Percentiles rank a stretch among this genome's conserved stretches.
Evolutionary conservation across 2,329 filamentous ascomycete species (phyloP).

Genomic region (Shiraia bambusicola): DNA sequence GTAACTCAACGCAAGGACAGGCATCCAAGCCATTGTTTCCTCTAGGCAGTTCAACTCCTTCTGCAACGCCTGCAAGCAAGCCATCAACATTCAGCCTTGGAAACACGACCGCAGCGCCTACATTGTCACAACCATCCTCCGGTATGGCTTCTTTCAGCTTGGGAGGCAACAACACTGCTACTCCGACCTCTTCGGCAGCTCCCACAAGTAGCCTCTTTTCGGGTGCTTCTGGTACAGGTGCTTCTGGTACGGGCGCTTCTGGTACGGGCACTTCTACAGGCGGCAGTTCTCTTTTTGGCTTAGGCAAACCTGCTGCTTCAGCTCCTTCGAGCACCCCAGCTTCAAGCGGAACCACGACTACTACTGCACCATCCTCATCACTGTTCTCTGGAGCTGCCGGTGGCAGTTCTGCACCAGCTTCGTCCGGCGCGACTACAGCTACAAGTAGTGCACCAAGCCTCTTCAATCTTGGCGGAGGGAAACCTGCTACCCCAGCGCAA

Average conservation of each 20-base stretch:
- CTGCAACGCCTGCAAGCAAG: slow-evolving; percentile 35
- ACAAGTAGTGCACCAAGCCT: slow-evolving; percentile 10
- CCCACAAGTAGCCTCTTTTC: slow-evolving; percentile 24
- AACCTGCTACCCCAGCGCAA: slow-evolving; percentile 22
- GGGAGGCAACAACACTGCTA: slow-evolving; percentile 24
- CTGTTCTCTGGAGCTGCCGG: slow-evolving; percentile 22
- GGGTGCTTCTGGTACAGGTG: slow-evolving; percentile 12
- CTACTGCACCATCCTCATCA: slow-evolving; percentile 19
- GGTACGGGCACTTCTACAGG: slow-evolving; percentile 14
- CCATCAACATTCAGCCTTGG: slow-evolving; percentile 31
- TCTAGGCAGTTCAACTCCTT: slow-evolving; percentile 31
- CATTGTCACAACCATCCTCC: slow-evolving; percentile 26
- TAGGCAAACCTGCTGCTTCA: slow-evolving; percentile 16
- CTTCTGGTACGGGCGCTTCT: slow-evolving; percentile 14
- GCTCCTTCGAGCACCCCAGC: slow-evolving; percentile 21
- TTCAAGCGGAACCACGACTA: slow-evolving; percentile 20
- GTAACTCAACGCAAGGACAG: slow-evolving; percentile 33
- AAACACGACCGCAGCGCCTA: slow-evolving; percentile 23
- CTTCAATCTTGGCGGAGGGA: slow-evolving; percentile 18
- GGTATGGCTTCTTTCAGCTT: slow-evolving; percentile 16
- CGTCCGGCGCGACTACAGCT: slow-evolving; percentile 11
- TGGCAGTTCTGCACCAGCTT: slow-evolving; percentile 20
- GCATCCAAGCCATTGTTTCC: slow-evolving; percentile 34
- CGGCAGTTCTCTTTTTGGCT: slow-evolving; percentile 17
- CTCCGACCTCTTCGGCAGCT: slow-evolving; percentile 25